Evolutionary conservation across 2,329 filamentous ascomycete genomes (phyloP).

Genomic region (Lecanoromycetidae sp.): DNA sequence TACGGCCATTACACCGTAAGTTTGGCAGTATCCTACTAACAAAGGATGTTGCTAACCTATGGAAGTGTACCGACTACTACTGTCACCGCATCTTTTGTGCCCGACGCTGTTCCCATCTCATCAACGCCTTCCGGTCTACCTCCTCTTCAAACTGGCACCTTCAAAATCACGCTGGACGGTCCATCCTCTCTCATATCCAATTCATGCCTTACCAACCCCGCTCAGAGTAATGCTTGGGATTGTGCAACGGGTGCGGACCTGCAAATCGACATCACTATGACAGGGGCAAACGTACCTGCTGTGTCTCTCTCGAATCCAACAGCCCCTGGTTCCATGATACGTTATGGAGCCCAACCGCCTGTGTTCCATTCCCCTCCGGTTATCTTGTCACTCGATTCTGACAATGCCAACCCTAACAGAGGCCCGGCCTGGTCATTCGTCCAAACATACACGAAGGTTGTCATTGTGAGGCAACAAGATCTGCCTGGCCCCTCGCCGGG

Average conservation of each 20-base stretch:
- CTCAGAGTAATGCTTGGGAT: constrained; percentile 40
- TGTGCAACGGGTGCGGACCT: constrained; percentile 31
- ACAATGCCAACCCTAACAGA: constrained; percentile 42
- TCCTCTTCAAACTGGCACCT: constrained; percentile 40
- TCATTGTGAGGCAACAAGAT: constrained; percentile 35
- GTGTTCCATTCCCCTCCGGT: constrained; percentile 32
- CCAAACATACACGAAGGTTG: constrained; percentile 51
- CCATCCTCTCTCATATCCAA: constrained; percentile 32
- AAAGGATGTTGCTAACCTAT: constrained; percentile 5
- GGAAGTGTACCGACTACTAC: constrained; percentile 22
- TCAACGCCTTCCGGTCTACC: constrained; percentile 32
- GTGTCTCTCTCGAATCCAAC: constrained; percentile 9
- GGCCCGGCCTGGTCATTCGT: constrained; percentile 56
- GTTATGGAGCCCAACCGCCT: constrained; percentile 52
- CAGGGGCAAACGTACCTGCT: not conserved
- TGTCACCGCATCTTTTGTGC: constrained; percentile 32
- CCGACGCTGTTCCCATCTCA: constrained; percentile 40
- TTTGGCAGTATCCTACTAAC: too few species aligned
- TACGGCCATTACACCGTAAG: constrained; percentile 12
- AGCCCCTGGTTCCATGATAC: constrained; percentile 21
- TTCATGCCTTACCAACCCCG: constrained; percentile 36
- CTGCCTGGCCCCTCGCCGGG: not conserved
- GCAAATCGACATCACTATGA: constrained; percentile 26
- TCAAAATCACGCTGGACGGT: constrained; percentile 34
- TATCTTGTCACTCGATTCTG: constrained; percentile 42